These are phyloP conservation scores for Umbelopsis ramanniana DNA, from an alignment of 192 early-diverging fungal genomes.

Conservation along the genomic window DNA sequence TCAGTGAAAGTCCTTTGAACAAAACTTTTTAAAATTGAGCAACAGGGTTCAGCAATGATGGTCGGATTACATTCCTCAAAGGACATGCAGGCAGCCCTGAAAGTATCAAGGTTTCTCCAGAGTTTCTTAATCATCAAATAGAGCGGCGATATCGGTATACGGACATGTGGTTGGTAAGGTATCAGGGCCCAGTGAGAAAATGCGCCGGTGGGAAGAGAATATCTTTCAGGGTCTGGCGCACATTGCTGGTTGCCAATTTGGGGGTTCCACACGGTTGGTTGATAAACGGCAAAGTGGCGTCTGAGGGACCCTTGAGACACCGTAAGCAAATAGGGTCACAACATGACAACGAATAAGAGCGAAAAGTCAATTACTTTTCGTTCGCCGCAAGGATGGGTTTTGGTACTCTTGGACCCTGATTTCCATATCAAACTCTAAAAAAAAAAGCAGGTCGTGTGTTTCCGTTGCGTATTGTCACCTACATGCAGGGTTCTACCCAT, in stretches of 20 bases:
- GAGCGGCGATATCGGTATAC: too few species aligned
- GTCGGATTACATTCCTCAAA: too few species aligned
- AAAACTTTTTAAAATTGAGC: too few species aligned
- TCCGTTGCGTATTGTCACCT: neutral
- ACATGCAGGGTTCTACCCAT: neutral
- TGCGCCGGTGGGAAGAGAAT: slow-evolving; percentile 12
- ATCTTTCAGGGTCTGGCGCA: slow-evolving; percentile 22
- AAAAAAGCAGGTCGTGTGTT: neutral
- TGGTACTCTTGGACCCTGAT: slow-evolving; percentile 7
- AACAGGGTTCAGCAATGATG: too few species aligned
- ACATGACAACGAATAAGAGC: neutral
- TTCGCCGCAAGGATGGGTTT: neutral
- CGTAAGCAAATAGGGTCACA: slow-evolving; percentile 8
- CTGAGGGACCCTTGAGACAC: neutral
- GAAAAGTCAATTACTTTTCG: too few species aligned
- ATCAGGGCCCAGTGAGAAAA: neutral
- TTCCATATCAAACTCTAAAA: slow-evolving; percentile 5
- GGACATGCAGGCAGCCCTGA: too few species aligned
- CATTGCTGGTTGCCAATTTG: slow-evolving; percentile 11
- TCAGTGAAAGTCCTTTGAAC: too few species aligned
- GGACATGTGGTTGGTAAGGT: neutral
- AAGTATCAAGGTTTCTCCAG: too few species aligned
- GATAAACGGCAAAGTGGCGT: slow-evolving; percentile 11
- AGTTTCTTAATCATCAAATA: too few species aligned
- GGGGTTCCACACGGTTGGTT: neutral